Base-by-base conservation (phyloP, 768 basidiomycete genomes). In the Asterophora parasitica region DNA sequence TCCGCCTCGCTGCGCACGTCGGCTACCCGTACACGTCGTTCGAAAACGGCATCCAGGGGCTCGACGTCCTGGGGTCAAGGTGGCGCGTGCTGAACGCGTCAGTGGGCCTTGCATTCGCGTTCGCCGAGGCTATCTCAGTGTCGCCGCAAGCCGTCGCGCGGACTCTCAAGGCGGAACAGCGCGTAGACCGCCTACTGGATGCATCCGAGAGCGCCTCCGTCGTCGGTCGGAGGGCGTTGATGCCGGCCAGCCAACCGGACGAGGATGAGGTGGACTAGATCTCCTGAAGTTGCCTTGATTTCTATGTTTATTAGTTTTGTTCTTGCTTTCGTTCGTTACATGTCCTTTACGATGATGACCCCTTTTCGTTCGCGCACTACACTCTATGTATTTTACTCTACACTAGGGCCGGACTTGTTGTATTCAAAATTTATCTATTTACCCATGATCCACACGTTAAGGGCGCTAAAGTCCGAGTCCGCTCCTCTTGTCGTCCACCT, bases 21-120 rank as follows among this genome's bases (percentile, higher is more conserved):
- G 77, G 70, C n/a, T 85, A 83, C 50, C 79, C 81, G 3, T 82
- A 74, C 48, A 49, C 58, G 20, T 51, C 59, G 4, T 47, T 70
- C 13, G 57, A 61, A 32, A 37, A 43, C 7, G 57, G 58, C 10
- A 46, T 71, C 40, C 58, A 66, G 15, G 73, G 75, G 8, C 58
- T 79, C 33, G 81, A 84, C 52, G 72, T 82, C 3, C 61, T 87
- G 6, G 82, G 81, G 4, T 62, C 66, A 31, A 67, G 72, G 23
- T 77, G 77, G 72, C 75, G 85, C 37, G 68, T 83, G 1, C 65
- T 83, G 46, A 71, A 64, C 37, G 80, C 85, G 0, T 64, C 72
- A 4, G 64, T 85, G 26, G 71, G 74, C 7, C 71, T 82, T 9
- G 81, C 81, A 0, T 84, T 85, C 57, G 79, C 85, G 2, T 82